Evolutionary conservation across 306 rosid genomes (phyloP).

Genomic region (Lagenaria siceraria): DNA sequence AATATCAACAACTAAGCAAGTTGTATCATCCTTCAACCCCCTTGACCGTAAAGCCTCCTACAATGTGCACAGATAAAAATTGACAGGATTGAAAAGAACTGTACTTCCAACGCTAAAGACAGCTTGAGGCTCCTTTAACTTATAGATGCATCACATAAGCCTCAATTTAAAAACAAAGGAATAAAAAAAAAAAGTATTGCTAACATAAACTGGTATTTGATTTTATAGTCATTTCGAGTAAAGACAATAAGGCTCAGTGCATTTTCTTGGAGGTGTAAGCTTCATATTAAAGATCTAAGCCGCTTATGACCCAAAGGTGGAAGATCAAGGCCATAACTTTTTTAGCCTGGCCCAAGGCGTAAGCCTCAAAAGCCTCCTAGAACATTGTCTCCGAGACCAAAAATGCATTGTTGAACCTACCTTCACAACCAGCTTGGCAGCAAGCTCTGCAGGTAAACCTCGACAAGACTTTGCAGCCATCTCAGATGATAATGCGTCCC

Average conservation of each 20-base stretch:
- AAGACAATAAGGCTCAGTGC: not conserved
- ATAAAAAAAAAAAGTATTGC: too few relatives aligned
- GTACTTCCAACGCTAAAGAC: not conserved
- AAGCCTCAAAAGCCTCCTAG: not conserved
- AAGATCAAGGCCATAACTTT: not conserved
- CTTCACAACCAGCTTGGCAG: conserved; percentile 98
- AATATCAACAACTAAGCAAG: conserved; percentile 94
- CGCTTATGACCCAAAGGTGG: not conserved
- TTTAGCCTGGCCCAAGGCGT: not conserved
- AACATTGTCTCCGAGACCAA: not conserved
- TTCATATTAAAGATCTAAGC: not conserved
- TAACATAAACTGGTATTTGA: not conserved
- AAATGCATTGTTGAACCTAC: conserved; percentile 21
- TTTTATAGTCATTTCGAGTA: not conserved
- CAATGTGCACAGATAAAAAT: conserved; percentile 12
- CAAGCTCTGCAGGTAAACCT: conserved; percentile 95
- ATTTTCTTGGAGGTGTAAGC: not conserved
- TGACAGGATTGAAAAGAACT: conserved; percentile 7
- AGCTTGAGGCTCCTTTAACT: not conserved
- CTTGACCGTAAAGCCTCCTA: conserved; percentile 94
- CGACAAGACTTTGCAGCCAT: conserved; percentile 82
- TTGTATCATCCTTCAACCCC: conserved; percentile 97
- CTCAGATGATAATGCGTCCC: conserved; percentile 92
- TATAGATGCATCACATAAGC: not conserved
- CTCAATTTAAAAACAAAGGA: not conserved